Evolutionary conservation across 306 rosid species (phyloP).

Genomic region (Cicer arietinum): DNA sequence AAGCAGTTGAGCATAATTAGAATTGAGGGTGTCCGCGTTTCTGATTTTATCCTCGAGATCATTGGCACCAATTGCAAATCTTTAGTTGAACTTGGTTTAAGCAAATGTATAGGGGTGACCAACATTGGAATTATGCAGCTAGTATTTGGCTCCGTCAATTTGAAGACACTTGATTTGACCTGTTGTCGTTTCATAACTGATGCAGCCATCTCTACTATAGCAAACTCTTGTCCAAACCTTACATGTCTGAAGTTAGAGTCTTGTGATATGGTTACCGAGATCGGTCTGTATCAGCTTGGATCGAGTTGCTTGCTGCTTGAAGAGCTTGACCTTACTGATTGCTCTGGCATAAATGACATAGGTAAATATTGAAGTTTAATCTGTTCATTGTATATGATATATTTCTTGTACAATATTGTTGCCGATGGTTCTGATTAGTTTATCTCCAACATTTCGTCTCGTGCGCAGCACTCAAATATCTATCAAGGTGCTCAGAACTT

Average conservation of each 20-base stretch:
- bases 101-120: slow-evolving; percentile 70
- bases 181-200: slow-evolving; percentile 67
- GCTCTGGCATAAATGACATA: slow-evolving; percentile 62
- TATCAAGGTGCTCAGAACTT: slow-evolving; percentile 61
- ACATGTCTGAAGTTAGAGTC: slow-evolving; percentile 70
- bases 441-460: slow-evolving; percentile 12
- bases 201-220: slow-evolving; percentile 56
- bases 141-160: slow-evolving; percentile 56
- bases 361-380: slow-evolving; percentile 45
- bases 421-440: slow-evolving; percentile 17
- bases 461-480: slow-evolving; percentile 63
- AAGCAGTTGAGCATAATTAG: slow-evolving; percentile 56
- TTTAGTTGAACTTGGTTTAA: slow-evolving; percentile 72
- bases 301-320: slow-evolving; percentile 55
- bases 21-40: slow-evolving; percentile 60
- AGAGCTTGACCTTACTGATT: slow-evolving; percentile 78
- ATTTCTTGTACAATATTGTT: slow-evolving; percentile 8
- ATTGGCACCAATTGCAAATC: slow-evolving; percentile 60
- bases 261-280: slow-evolving; percentile 63
- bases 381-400: background rate
- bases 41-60: slow-evolving; percentile 52
- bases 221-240: slow-evolving; percentile 58
- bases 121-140: slow-evolving; percentile 58
- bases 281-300: slow-evolving; percentile 56
- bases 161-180: slow-evolving; percentile 66